phyloP scores from a whole-genome alignment of 768 basidiomycete genomes.

The Multifurca ochricompacta region DNA sequence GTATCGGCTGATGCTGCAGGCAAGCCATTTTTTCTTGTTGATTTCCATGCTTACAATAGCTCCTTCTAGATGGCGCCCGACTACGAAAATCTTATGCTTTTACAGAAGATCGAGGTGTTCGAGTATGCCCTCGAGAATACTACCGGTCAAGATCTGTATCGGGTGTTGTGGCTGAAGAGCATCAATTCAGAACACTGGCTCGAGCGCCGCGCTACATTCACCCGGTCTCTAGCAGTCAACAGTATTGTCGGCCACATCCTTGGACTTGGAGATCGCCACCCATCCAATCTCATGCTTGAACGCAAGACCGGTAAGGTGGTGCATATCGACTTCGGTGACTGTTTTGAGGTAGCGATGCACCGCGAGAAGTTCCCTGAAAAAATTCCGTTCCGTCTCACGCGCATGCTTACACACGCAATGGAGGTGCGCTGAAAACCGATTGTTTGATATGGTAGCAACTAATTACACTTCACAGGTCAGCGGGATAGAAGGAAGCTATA shows the following conservation, averaged over 20 bases:
- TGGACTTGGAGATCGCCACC: slow-evolving; percentile 95
- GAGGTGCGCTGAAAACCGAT: slow-evolving; percentile 51
- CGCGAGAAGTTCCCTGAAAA: slow-evolving; percentile 99
- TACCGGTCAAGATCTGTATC: slow-evolving; percentile 94
- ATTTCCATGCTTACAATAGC: not conserved
- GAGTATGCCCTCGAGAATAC: slow-evolving; percentile 98
- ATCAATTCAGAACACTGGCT: slow-evolving; percentile 96
- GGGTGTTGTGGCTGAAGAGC: slow-evolving; percentile 95
- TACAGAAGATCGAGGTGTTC: slow-evolving; percentile 99
- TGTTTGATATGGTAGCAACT: not conserved
- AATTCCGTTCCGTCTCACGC: slow-evolving; percentile 94
- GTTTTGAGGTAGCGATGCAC: slow-evolving; percentile 97
- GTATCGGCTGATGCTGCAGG: slow-evolving; percentile 97
- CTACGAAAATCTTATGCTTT: slow-evolving; percentile 86
- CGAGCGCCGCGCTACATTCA: slow-evolving; percentile 92
- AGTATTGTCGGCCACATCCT: slow-evolving; percentile 99
- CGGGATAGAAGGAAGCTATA: slow-evolving; percentile 96
- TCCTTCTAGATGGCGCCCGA: slow-evolving; percentile 91
- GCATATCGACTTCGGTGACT: slow-evolving; percentile 97
- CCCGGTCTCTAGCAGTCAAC: slow-evolving; percentile 89
- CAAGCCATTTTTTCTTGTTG: slow-evolving; percentile 23
- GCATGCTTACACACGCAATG: slow-evolving; percentile 99
- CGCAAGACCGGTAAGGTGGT: slow-evolving; percentile 90
- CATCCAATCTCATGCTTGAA: slow-evolving; percentile 89
- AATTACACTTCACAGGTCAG: slow-evolving; percentile 59